phyloP scores from a whole-genome alignment of 768 basidiomycete species.

The Leccinum aurantiacum region DNA sequence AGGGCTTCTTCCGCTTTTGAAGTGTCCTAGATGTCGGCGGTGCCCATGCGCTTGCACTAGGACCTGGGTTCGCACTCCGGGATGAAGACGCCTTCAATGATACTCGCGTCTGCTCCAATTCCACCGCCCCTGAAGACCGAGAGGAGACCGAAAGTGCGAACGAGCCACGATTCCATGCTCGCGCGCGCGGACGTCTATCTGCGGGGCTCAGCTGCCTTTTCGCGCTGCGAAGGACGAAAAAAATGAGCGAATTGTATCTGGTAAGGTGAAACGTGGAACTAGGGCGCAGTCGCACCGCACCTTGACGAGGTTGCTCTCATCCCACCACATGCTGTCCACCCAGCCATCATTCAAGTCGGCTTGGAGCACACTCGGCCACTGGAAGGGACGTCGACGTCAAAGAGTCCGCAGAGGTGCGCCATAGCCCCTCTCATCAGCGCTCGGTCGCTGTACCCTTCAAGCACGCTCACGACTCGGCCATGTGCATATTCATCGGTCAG shows the following conservation, averaged over 20 bases:
- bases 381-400: conserved; percentile 10
- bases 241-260: neutral
- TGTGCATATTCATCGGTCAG: conserved; percentile 38
- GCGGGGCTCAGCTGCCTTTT: conserved; percentile 62
- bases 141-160: conserved; percentile 42
- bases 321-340: conserved; percentile 64
- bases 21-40: no score
- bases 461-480: conserved; percentile 79
- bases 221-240: conserved; percentile 45
- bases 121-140: neutral
- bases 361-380: neutral
- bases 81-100: no score
- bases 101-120: no score
- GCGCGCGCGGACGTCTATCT: conserved; percentile 40
- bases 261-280: neutral
- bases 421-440: conserved; percentile 82
- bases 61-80: no score
- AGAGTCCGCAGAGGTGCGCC: conserved; percentile 73
- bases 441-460: conserved; percentile 93
- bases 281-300: conserved; percentile 32
- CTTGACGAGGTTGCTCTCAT: conserved; percentile 53
- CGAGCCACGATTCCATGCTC: conserved; percentile 54
- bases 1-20: no score
- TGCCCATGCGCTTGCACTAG: no score
- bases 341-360: conserved; percentile 1